Evolutionary conservation across 1,284 basidiomycete genomes (phyloP).

Genomic region (Flammula alnicola): DNA sequence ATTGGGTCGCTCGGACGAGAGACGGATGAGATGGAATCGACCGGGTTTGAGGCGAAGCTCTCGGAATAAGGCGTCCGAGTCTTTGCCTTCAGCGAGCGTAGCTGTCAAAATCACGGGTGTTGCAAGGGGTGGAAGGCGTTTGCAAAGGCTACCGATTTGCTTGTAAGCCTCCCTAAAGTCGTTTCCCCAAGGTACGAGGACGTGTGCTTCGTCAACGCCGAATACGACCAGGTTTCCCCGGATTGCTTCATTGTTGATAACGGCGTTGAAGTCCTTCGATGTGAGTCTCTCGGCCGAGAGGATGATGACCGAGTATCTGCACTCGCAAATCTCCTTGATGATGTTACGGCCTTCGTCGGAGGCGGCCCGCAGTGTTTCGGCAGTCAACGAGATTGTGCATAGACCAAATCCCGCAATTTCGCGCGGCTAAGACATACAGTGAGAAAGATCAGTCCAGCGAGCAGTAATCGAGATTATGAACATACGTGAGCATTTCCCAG

Average conservation of each 20-base stretch:
- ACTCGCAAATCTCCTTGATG: constrained; percentile 17
- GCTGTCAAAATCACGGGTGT: too few species aligned
- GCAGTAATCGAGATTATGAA: too few species aligned
- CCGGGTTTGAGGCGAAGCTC: too few species aligned
- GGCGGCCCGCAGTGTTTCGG: constrained; percentile 16
- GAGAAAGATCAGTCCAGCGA: too few species aligned
- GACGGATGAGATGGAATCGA: constrained; percentile 16
- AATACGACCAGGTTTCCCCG: constrained; percentile 24
- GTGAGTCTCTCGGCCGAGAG: constrained; percentile 23
- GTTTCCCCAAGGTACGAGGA: constrained; percentile 24
- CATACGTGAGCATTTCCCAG: constrained; percentile 23
- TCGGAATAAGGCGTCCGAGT: too few species aligned
- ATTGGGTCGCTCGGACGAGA: constrained; percentile 24
- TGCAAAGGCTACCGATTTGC: constrained; percentile 15
- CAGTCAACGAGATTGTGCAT: too few species aligned
- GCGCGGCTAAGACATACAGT: too few species aligned
- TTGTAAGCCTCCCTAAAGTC: constrained; percentile 25
- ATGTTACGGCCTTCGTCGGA: constrained; percentile 16
- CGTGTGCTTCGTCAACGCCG: constrained; percentile 28
- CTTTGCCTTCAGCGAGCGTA: too few species aligned
- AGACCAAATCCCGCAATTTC: too few species aligned
- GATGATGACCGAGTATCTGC: constrained; percentile 24
- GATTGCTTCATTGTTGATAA: constrained; percentile 21
- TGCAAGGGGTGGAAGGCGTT: constrained; percentile 18
- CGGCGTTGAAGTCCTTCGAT: constrained; percentile 18